phyloP scores from a whole-genome alignment of 495 filamentous ascomycete species.

The Xylaria longipes region DNA sequence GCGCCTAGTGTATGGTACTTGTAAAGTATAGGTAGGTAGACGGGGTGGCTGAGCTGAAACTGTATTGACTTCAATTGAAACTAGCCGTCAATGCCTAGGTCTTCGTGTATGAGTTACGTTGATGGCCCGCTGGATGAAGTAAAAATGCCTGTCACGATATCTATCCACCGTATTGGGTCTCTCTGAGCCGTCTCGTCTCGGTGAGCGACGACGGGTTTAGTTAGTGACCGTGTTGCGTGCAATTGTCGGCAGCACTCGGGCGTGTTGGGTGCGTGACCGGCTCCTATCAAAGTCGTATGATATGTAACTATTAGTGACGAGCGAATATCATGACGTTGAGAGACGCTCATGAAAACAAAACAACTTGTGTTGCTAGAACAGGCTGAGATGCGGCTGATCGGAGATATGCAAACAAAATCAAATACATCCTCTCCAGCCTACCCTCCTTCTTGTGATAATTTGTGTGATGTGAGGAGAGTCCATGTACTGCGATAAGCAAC shows the following conservation, averaged over 20 bases:
- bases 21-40: neutral
- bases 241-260: neutral
- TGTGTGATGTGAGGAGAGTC: neutral
- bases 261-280: neutral
- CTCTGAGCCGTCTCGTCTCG: neutral
- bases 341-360: neutral
- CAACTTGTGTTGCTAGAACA: neutral
- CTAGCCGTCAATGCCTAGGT: neutral
- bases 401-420: slow-evolving; percentile 12
- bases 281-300: neutral
- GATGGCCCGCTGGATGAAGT: neutral
- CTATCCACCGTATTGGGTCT: neutral
- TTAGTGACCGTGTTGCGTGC: neutral
- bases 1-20: slow-evolving; percentile 1
- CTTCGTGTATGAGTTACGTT: neutral
- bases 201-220: neutral
- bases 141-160: neutral
- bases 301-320: neutral
- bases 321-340: neutral
- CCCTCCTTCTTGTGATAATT: slow-evolving; percentile 7
- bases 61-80: neutral
- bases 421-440: slow-evolving; percentile 2
- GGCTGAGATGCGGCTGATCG: slow-evolving; percentile 18
- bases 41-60: neutral
- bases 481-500: slow-evolving; percentile 12